Percentiles rank a stretch among this genome's conserved stretches.
Evolutionary conservation across 2,329 filamentous ascomycete genomes (phyloP).

Genomic region (Microcera coccophila): DNA sequence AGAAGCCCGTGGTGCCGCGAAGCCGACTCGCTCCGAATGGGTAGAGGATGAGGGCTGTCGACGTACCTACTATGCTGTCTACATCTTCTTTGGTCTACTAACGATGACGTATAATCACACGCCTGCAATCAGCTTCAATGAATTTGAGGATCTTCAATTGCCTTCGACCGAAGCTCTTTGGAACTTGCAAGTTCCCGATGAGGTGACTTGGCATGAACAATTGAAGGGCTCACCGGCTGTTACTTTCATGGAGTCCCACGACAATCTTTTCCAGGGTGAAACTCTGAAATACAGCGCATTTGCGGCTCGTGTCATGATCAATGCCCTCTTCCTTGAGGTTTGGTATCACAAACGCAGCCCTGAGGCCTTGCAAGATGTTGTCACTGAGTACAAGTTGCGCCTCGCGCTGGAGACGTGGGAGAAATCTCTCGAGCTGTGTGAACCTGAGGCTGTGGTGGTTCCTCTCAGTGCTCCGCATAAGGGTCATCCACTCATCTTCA

Average conservation of each 20-base stretch:
- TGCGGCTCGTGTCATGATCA: slow-evolving; percentile 97
- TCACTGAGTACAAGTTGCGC: slow-evolving; percentile 96
- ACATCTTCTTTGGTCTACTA: slow-evolving; percentile 95
- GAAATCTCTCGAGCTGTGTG: slow-evolving; percentile 88
- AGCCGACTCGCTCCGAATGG: slow-evolving; percentile 84
- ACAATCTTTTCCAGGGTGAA: slow-evolving; percentile 93
- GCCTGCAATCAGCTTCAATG: slow-evolving; percentile 95
- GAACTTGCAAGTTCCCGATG: slow-evolving; percentile 78
- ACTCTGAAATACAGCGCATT: slow-evolving; percentile 90
- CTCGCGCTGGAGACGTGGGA: slow-evolving; percentile 98
- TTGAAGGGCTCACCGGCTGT: slow-evolving; percentile 67
- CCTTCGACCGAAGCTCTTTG: slow-evolving; percentile 92
- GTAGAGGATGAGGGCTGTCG: slow-evolving; percentile 94
- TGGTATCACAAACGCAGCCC: slow-evolving; percentile 99
- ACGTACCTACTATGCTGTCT: slow-evolving; percentile 96
- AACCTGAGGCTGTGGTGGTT: slow-evolving; percentile 83
- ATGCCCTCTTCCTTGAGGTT: slow-evolving; percentile 93
- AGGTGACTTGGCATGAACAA: slow-evolving; percentile 78
- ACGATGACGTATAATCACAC: slow-evolving; percentile 98
- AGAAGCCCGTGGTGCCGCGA: slow-evolving; percentile 73
- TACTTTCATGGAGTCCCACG: slow-evolving; percentile 90
- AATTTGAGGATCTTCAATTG: slow-evolving; percentile 88
- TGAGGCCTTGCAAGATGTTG: slow-evolving; percentile 94
- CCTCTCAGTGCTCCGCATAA: slow-evolving; percentile 92
- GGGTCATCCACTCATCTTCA: slow-evolving; percentile 94